These are phyloP conservation scores for Suhomyces bolitotheri DNA, from an alignment of 1,139 yeast species.

Conservation along the genomic window DNA sequence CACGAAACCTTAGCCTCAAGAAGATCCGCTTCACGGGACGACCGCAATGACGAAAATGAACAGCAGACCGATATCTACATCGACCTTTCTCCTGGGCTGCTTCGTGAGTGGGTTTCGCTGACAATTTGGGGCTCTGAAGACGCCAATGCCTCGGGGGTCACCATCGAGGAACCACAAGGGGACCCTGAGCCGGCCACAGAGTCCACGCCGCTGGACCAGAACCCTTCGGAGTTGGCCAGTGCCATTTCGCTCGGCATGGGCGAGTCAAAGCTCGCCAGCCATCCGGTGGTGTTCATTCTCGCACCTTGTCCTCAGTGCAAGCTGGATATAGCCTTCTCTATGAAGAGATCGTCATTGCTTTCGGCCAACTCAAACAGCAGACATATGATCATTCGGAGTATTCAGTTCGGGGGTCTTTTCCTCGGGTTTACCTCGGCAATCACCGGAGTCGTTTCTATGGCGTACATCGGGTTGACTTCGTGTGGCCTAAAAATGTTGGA, in stretches of 20 bases:
- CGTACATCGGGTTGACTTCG: constrained; percentile 43
- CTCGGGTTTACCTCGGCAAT: constrained; percentile 43
- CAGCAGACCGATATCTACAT: constrained; percentile 3
- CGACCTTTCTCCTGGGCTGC: constrained; percentile 2
- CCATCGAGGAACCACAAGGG: background rate
- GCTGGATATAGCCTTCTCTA: constrained; percentile 35
- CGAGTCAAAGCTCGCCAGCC: constrained; percentile 2
- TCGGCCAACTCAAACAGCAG: constrained; percentile 24
- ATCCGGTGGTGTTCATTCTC: constrained; percentile 23
- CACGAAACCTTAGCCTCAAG: constrained; percentile 8
- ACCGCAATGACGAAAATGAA: background rate
- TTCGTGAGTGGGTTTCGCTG: constrained; percentile 7
- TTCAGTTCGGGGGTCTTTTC: constrained; percentile 36
- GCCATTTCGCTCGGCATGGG: background rate
- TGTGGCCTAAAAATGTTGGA: constrained; percentile 45
- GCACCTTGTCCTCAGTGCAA: constrained; percentile 50
- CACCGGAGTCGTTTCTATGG: constrained; percentile 45
- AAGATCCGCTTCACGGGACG: background rate
- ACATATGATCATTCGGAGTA: constrained; percentile 22
- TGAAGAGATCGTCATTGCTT: constrained; percentile 33
- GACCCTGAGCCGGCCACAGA: constrained; percentile 1
- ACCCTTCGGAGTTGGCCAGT: background rate
- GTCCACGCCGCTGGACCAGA: background rate
- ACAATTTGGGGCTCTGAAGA: constrained; percentile 5
- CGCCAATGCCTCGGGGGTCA: background rate